Evolutionary conservation across 1,284 basidiomycete genomes (phyloP).

Genomic region (Pascua sp.): DNA sequence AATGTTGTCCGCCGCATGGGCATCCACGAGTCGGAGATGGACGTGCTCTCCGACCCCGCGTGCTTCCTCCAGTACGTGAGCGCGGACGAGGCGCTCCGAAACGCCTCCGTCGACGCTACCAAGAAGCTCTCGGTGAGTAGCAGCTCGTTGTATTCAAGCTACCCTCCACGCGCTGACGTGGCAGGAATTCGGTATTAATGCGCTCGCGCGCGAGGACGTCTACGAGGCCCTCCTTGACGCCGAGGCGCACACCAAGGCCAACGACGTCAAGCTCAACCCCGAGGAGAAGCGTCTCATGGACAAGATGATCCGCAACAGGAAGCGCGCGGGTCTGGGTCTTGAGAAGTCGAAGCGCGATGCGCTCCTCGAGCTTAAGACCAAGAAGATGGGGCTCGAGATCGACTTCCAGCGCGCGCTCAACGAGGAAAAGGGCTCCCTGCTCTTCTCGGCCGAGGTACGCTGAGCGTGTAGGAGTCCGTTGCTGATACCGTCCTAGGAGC

Average conservation of each 20-base stretch:
- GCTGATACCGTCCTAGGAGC: constrained; percentile 6
- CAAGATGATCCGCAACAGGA: constrained; percentile 18
- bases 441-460: constrained; percentile 11
- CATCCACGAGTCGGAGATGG: constrained; percentile 6
- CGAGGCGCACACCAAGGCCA: constrained; percentile 8
- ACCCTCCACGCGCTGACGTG: neutral
- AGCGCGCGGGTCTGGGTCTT: constrained; percentile 16
- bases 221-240: constrained; percentile 18
- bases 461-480: neutral
- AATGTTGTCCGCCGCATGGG: constrained; percentile 13
- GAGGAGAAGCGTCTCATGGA: constrained; percentile 21
- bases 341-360: constrained; percentile 15
- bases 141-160: neutral
- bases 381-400: constrained; percentile 16
- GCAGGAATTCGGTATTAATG: constrained; percentile 14
- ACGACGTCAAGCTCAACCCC: constrained; percentile 13
- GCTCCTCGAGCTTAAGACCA: constrained; percentile 18
- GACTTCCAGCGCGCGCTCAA: constrained; percentile 22
- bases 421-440: constrained; percentile 21
- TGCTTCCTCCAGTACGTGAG: constrained; percentile 19
- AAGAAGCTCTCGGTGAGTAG: constrained; percentile 14
- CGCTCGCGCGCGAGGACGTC: constrained; percentile 17
- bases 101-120: constrained; percentile 13
- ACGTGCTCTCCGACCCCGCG: constrained; percentile 4
- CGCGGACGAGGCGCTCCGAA: constrained; percentile 15